Base-by-base conservation (phyloP, 768 basidiomycete genomes). In the Filobasidium wieringae region DNA sequence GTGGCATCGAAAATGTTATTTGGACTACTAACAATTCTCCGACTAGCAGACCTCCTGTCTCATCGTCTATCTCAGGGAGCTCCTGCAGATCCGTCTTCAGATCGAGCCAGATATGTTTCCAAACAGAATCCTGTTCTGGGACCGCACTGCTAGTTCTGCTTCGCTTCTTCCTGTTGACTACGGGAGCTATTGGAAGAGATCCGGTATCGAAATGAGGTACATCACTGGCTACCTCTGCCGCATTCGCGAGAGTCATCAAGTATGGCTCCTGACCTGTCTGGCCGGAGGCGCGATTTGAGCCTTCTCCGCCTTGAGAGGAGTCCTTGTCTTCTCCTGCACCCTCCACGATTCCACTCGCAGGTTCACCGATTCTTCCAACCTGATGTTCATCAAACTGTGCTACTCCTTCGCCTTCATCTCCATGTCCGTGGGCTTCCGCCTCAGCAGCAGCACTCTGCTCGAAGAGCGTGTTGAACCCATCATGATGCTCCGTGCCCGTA, bases 181-280 rank as follows among this genome's bases (percentile, higher is more conserved):
- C 12, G 2, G 43, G 24, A 3, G 29, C 5, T n/a, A n/a, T n/a
- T n/a, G n/a, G n/a, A 14, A 4, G 22, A 19, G 43, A 24, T 12
- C 22, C 14, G 7, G 43, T 24, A 47, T 47, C 43, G 15, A 22
- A 12, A 19, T 19, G 17, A 4, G 37, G 39, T 4, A 37, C 54
- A 30, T 57, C 55, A n/a, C n/a, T 17, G 2, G 55, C 55, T 7
- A 43, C 55, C 36, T 57, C 55, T 27, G 55, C 55, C 6, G 55
- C 55, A 33, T 57, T 57, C 30, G 55, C 55, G 5, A 57, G 30
- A 32, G 55, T 57, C 55, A 57, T 57, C 45, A 57, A 37, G 33
- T 57, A 57, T 15, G 50, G 50, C 32, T 51, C 50, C 32, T 51
- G 36, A 15, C 52, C 52, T 30, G 52, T 47, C 22, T 47, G 43